Base-by-base conservation (phyloP, 306 rosid genomes). In the Pyrus pyrifolia region DNA sequence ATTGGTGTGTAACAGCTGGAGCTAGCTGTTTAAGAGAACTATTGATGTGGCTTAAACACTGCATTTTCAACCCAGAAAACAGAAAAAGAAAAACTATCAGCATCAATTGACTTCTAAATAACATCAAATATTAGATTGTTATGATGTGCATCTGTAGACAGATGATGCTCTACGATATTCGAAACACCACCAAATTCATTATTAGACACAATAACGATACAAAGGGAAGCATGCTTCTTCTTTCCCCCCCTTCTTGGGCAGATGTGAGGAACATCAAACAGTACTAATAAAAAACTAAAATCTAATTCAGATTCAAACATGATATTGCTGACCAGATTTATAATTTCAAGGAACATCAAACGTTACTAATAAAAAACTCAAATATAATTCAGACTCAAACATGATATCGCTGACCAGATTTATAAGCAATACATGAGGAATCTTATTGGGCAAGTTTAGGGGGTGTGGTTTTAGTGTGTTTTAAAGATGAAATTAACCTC, bases 1-100 rank as follows among this genome's bases (percentile, higher is more conserved):
- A 57, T 72, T 67, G 58, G 80, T 33, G 78, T n/a, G 31, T 22
- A 38, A 71, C 81, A 81, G 74, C 70, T 44, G 81, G 81, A 70
- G 35, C 64, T 52, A 69, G 68, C 68, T 70, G 75, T 42, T n/a
- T 35, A 29, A 17, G 33, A 21, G 67, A 70, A 66, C 76, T 52
- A 59, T 69, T 45, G 74, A 59, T 38, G 76, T 17, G 52, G 53
- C 59, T 42, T 53, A 21, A 51, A 72, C 72, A 40, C 66, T 61
- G 76, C 45, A 30, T 70, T 67, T 63, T 68, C 53, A 69, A 57
- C 72, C 25, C 42, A 59, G 44, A 44, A 29, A 74, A 17, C 7
- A 58, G 23, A 5, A 21, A 40, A 40, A 40, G 59, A 17, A 19
- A 58, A 40, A 38, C 67, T 2, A 74, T 75, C 76, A 18, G 21